phyloP scores from a whole-genome alignment of 495 filamentous ascomycete genomes.

The Penicillium maclennaniae region DNA sequence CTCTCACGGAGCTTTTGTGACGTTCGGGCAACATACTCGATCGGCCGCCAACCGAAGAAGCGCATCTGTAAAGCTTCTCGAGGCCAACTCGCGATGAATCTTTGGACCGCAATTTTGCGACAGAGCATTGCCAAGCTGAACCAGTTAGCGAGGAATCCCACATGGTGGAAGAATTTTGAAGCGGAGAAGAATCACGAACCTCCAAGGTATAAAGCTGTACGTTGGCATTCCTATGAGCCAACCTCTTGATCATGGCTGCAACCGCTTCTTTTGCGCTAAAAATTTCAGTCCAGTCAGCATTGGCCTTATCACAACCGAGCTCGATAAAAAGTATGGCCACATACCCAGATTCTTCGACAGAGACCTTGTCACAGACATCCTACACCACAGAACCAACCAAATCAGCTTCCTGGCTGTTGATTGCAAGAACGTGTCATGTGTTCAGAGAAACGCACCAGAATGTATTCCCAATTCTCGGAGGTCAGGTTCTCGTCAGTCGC shows the following conservation, averaged over 20 bases:
- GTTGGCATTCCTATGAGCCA: conserved; percentile 97
- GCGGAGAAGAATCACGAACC: conserved; percentile 43
- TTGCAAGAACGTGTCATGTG: not conserved
- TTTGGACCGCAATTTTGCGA: conserved; percentile 90
- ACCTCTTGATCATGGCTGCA: conserved; percentile 88
- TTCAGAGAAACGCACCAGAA: conserved; percentile 58
- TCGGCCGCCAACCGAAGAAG: conserved; percentile 86
- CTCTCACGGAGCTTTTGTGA: not conserved
- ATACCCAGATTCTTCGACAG: conserved; percentile 59
- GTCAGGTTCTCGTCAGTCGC: conserved; percentile 98
- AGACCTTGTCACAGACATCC: conserved; percentile 96
- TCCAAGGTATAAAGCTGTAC: conserved; percentile 98
- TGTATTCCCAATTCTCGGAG: conserved; percentile 97
- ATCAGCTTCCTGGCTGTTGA: conserved; percentile 14
- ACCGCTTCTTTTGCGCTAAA: conserved; percentile 82
- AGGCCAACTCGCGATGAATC: conserved; percentile 91
- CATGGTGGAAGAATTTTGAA: not conserved
- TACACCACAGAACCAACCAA: conserved; percentile 21
- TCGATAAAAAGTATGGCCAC: conserved; percentile 9
- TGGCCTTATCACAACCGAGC: not conserved
- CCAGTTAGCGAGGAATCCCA: conserved; percentile 2
- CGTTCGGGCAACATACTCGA: conserved; percentile 46
- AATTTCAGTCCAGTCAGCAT: conserved; percentile 16
- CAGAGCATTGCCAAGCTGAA: conserved; percentile 79
- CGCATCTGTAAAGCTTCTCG: conserved; percentile 93